Conservation (phyloP, 75 land plant genomes). For the Selaginella tamariscina region DNA sequence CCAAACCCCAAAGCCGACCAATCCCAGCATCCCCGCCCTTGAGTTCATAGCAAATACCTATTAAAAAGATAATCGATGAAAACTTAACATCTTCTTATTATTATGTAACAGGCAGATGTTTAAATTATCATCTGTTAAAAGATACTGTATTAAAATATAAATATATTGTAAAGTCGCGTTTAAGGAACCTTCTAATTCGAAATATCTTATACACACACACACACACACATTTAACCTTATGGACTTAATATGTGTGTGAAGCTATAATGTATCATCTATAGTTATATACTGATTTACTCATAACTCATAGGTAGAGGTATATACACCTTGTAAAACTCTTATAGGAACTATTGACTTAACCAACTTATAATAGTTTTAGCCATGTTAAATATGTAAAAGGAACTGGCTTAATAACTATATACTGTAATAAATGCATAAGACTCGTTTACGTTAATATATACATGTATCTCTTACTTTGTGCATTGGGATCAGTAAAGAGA, state of each 20-base stretch:
- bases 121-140: not conserved
- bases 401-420: not conserved
- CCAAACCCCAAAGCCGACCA: constrained; percentile 67
- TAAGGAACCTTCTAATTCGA: not conserved
- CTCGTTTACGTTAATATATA: not conserved
- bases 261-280: no score
- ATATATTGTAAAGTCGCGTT: not conserved
- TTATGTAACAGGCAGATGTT: not conserved
- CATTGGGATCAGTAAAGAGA: constrained; percentile 6
- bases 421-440: constrained; percentile 1
- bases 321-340: not conserved
- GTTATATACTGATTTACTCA: no score
- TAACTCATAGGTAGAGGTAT: no score
- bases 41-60: constrained; percentile 29
- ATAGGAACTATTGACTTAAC: not conserved
- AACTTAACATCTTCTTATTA: not conserved
- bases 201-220: not conserved
- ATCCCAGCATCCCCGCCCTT: constrained; percentile 51
- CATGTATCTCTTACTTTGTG: constrained; percentile 3
- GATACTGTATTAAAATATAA: not conserved
- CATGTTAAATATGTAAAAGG: no score
- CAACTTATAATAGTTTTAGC: not conserved
- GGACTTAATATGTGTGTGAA: no score
- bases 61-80: constrained; percentile 8
- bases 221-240: no score